Evolutionary conservation across 352 stramenopile genomes (phyloP).

Genomic region (Pythium graminicola): DNA sequence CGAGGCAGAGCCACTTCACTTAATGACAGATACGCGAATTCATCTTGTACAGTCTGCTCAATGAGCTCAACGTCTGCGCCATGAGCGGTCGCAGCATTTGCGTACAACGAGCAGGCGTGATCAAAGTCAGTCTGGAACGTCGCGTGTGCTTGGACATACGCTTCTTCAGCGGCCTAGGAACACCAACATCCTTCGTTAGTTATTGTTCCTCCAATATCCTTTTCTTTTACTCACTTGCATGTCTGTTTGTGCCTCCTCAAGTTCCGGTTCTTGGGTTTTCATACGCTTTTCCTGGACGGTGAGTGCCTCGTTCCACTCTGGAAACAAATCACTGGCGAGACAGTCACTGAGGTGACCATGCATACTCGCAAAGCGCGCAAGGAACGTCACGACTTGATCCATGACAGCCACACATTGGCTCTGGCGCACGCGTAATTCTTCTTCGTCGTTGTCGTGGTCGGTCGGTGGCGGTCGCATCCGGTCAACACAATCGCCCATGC

Average conservation of each 20-base stretch:
- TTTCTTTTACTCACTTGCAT: conserved; percentile 1
- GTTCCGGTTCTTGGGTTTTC: conserved; percentile 12
- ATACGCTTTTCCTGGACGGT: conserved; percentile 17
- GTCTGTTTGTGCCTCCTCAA: conserved; percentile 1
- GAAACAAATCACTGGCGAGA: conserved; percentile 20
- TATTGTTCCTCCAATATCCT: not conserved
- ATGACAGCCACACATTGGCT: conserved; percentile 26
- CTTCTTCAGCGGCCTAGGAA: conserved; percentile 9
- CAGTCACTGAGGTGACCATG: conserved; percentile 25
- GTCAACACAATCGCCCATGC: conserved; percentile 25
- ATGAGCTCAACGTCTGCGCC: not conserved
- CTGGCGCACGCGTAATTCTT: conserved; percentile 8
- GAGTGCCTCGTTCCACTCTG: conserved; percentile 21
- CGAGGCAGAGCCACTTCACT: not conserved
- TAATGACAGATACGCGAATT: not conserved
- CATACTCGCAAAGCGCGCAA: conserved; percentile 27
- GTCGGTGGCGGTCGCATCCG: conserved; percentile 11
- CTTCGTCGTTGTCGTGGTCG: not conserved
- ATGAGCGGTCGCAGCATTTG: not conserved
- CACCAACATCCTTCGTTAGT: not conserved
- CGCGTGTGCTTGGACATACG: conserved; percentile 1
- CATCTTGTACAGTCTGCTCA: conserved; percentile 1
- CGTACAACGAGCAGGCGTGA: conserved; percentile 5
- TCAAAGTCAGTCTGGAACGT: conserved; percentile 15
- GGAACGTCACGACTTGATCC: conserved; percentile 32